Conservation (phyloP, 306 rosid species). For the Cucurbita pepo region DNA sequence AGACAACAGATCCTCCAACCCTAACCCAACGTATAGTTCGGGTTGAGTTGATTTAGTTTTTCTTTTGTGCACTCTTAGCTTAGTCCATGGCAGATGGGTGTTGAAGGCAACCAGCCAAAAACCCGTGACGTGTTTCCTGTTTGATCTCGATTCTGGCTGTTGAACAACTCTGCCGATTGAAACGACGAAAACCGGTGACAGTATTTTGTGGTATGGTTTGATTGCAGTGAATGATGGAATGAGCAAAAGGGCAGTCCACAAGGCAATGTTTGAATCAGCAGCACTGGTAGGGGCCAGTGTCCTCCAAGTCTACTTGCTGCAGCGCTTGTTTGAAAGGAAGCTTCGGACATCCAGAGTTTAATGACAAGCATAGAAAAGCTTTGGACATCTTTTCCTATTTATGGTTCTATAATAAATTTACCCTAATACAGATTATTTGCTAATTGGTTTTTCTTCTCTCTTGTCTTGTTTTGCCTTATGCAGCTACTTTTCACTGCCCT, state of each 20-base stretch:
- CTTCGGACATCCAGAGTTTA: constrained; percentile 67
- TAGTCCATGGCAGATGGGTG: neutral
- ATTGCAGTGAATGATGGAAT: constrained; percentile 79
- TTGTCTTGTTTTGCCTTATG: neutral
- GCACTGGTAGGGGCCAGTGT: constrained; percentile 61
- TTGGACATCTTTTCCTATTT: neutral
- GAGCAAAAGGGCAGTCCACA: constrained; percentile 69
- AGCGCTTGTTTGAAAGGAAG: constrained; percentile 68
- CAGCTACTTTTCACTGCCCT: neutral
- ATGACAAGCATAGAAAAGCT: no score
- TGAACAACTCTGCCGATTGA: neutral
- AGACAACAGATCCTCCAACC: neutral
- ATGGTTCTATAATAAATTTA: neutral
- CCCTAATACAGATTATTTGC: no score
- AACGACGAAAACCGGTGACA: neutral
- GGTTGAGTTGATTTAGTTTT: neutral
- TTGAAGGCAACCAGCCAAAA: neutral
- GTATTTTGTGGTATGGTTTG: neutral
- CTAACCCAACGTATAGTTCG: neutral
- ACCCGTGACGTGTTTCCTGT: neutral
- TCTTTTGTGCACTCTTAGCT: neutral
- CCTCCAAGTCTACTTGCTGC: constrained; percentile 69
- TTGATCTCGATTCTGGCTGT: neutral
- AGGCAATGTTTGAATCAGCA: constrained; percentile 61
- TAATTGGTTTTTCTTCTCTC: neutral